Conservation (phyloP, 78 protist genomes). For the Kipferlia bialata region DNA sequence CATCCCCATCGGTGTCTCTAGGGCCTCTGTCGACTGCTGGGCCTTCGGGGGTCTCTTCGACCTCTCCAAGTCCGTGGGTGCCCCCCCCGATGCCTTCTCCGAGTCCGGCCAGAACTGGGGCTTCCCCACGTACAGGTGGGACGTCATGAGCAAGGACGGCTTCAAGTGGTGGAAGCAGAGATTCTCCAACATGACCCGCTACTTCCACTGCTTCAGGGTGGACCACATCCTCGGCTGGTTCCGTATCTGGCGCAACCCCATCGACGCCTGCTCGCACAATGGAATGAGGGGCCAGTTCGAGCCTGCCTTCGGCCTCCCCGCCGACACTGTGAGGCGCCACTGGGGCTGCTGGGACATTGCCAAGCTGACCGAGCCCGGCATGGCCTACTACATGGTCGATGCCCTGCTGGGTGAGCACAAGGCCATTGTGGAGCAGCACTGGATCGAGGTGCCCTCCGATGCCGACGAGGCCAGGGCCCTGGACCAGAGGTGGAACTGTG, state of each 20-base stretch:
- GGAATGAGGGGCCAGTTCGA: conserved; percentile 47
- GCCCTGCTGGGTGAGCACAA: background rate
- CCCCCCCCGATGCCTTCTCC: conserved; percentile 67
- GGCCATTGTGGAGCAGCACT: background rate
- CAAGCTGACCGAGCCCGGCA: conserved; percentile 7
- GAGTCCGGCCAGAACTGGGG: conserved; percentile 76
- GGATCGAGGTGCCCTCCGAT: too few relatives aligned
- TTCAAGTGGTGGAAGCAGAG: conserved; percentile 70
- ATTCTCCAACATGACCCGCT: conserved; percentile 46
- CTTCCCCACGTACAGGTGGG: conserved; percentile 82
- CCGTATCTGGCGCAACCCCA: conserved; percentile 70
- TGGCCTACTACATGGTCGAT: conserved; percentile 1
- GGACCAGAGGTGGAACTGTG: too few relatives aligned
- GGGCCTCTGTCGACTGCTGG: conserved; percentile 54
- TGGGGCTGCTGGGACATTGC: conserved; percentile 17
- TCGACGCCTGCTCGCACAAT: conserved; percentile 8
- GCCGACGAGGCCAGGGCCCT: too few relatives aligned
- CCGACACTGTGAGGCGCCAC: background rate
- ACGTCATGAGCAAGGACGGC: conserved; percentile 47
- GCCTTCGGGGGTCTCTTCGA: conserved; percentile 39
- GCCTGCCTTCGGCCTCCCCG: conserved; percentile 9
- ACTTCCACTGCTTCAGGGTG: conserved; percentile 67
- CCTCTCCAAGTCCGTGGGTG: conserved; percentile 53
- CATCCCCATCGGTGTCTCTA: conserved; percentile 67
- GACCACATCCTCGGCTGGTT: conserved; percentile 78